Evolutionary conservation across 2,329 filamentous ascomycete genomes (phyloP), one percentile per base, ranked within the genome.

Genomic region (Ophiobolus disseminans): DNA sequence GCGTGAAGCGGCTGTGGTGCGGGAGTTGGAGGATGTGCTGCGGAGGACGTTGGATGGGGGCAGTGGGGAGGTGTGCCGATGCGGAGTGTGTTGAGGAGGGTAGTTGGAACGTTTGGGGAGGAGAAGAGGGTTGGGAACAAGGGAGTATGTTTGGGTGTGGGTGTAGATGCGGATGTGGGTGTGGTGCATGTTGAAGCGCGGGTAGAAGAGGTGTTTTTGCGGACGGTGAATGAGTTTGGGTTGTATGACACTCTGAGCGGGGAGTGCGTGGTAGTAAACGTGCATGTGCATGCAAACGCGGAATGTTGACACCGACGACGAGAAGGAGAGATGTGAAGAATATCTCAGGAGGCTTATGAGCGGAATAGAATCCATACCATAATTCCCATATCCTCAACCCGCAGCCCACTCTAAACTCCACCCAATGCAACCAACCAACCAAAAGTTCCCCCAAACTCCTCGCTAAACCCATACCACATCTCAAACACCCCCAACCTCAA

Each of bases 1-100:
- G 76, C 67, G 69, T 28, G 68, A 74, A 14, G 68, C 68, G 6
- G 66, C 62, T n/a, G 72, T 77, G 1, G 57, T 78, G 7, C 57
- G 65, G 19, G 76, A 78, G 50, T 48, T 80, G 47, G 68, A 73
- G 40, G 50, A 60, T 3, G 56, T 66, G 35, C 45, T 77, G 42
- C 62, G 64, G 28, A 60, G 66, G 16, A 60, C 50, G 17, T 51
- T 78, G 32, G 70, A 66, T 55, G 53, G 50, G n/a, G 60, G 47
- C 35, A n/a, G n/a, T n/a, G n/a, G n/a, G n/a, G 30, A 47, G 21
- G 43, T 45, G 4, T 16, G 21, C 40, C 38, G 21, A 58, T 53
- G 11, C 53, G 58, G 20, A 50, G 41, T 4, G 53, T 70, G 6
- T 51, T 71, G 38, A 57, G 60, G 1, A 62, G 64, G 13, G 50